Conservation (phyloP, 257 asterid genomes). For the Fraxinus anomala region DNA sequence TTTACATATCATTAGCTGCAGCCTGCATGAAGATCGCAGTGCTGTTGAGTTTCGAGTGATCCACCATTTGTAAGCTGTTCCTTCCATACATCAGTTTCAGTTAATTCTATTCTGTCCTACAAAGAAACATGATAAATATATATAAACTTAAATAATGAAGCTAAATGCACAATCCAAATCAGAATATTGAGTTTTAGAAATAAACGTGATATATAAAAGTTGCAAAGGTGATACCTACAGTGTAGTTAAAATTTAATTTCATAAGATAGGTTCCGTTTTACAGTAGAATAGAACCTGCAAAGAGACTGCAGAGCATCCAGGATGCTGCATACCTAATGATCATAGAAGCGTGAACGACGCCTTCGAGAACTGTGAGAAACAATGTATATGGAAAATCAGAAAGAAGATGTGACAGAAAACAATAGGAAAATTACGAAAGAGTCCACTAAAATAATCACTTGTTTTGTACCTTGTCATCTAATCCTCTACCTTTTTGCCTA, state of each 20-base stretch:
- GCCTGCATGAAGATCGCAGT: conserved; percentile 18
- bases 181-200: not conserved
- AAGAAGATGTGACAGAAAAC: not conserved
- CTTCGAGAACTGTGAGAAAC: conserved; percentile 55
- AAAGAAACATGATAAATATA: not conserved
- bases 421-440: not conserved
- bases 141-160: not conserved
- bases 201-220: not conserved
- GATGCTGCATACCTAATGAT: conserved; percentile 50
- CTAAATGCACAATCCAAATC: not conserved
- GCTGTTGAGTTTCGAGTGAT: conserved; percentile 14
- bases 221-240: conserved; percentile 7
- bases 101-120: conserved; percentile 32
- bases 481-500: not conserved
- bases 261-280: conserved; percentile 9
- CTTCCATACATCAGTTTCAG: conserved; percentile 30
- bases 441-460: not conserved
- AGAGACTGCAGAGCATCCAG: not conserved
- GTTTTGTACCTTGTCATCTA: too few relatives aligned
- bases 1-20: conserved; percentile 18
- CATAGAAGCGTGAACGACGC: conserved; percentile 74
- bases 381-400: conserved; percentile 20
- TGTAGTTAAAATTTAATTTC: not conserved
- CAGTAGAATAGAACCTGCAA: conserved; percentile 13
- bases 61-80: conserved; percentile 25